Percentiles rank a stretch among this genome's conserved stretches.
These are phyloP conservation scores for Sungouiozyma ichnusensis DNA, from an alignment of 805 yeast genomes.

Conservation along the genomic window DNA sequence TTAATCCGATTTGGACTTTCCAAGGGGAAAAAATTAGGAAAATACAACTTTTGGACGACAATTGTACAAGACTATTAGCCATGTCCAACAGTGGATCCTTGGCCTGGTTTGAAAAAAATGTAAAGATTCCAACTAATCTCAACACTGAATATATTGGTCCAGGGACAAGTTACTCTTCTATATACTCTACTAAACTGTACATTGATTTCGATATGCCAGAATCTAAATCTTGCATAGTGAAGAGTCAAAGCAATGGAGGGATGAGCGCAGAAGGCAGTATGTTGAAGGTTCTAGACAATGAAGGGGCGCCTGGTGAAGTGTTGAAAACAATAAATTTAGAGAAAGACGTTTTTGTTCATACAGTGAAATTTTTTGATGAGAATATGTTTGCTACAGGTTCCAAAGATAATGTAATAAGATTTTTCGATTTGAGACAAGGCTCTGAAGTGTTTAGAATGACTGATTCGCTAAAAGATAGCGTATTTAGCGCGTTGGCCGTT, in stretches of 20 bases:
- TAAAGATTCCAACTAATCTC: constrained; percentile 17
- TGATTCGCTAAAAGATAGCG: constrained; percentile 11
- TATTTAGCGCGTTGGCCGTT: constrained; percentile 12
- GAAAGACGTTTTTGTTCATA: neutral
- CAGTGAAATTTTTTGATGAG: constrained; percentile 16
- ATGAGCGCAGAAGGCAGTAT: constrained; percentile 4
- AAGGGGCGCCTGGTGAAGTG: constrained; percentile 16
- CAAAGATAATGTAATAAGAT: constrained; percentile 18
- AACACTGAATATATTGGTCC: constrained; percentile 9
- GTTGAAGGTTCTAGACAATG: constrained; percentile 18
- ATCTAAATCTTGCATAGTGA: constrained; percentile 13
- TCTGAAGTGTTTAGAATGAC: constrained; percentile 15
- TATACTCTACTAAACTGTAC: neutral
- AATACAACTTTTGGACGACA: constrained; percentile 11
- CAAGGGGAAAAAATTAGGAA: constrained; percentile 21
- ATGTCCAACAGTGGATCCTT: constrained; percentile 22
- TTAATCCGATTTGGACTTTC: constrained; percentile 19
- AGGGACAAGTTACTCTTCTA: constrained; percentile 3
- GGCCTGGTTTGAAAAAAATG: constrained; percentile 24
- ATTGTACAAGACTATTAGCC: constrained; percentile 25
- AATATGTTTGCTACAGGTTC: constrained; percentile 19
- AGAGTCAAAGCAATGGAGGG: constrained; percentile 10
- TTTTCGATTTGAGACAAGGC: constrained; percentile 18
- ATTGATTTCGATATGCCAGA: constrained; percentile 18
- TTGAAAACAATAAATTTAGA: constrained; percentile 12